A percentile compares a stretch with the other conserved stretches of the same genome.
These are phyloP conservation scores for Epichloe sp. DNA, from an alignment of 2,329 filamentous ascomycete species.

Conservation along the genomic window DNA sequence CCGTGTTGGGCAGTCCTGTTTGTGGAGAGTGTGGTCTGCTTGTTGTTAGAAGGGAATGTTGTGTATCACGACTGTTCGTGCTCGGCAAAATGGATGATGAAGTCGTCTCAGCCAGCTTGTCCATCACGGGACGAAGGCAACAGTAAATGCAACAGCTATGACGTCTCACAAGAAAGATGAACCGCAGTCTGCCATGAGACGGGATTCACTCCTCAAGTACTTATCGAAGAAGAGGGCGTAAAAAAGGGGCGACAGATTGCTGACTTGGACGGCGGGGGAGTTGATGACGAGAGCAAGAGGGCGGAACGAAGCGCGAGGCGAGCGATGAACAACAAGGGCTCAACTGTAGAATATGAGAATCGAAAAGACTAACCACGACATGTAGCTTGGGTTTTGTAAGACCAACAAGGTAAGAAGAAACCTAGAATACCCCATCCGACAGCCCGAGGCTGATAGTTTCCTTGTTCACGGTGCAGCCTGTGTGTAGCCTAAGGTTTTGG, in stretches of 20 bases:
- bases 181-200: slow-evolving; percentile 8
- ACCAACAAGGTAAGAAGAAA: slow-evolving; percentile 1
- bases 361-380: slow-evolving; percentile 2
- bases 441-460: slow-evolving; percentile 1
- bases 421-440: neutral
- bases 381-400: slow-evolving; percentile 1
- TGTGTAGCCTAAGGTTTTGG: neutral
- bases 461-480: neutral
- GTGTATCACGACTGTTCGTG: slow-evolving; percentile 16
- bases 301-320: neutral
- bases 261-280: neutral
- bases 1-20: slow-evolving; percentile 24
- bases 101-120: slow-evolving; percentile 27
- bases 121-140: slow-evolving; percentile 34
- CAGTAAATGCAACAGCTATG: slow-evolving; percentile 6
- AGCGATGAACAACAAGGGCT: neutral
- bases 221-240: neutral
- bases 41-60: slow-evolving; percentile 13
- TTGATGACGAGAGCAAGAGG: slow-evolving; percentile 1
- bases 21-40: slow-evolving; percentile 8
- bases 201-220: neutral
- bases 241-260: neutral
- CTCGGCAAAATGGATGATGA: slow-evolving; percentile 15
- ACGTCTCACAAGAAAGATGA: slow-evolving; percentile 13
- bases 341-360: slow-evolving; percentile 5